Percentiles rank a stretch among this genome's conserved stretches.
These are phyloP conservation scores for Yamadazyma songkhlaensis DNA, from an alignment of 1,139 yeast genomes.

Conservation along the genomic window DNA sequence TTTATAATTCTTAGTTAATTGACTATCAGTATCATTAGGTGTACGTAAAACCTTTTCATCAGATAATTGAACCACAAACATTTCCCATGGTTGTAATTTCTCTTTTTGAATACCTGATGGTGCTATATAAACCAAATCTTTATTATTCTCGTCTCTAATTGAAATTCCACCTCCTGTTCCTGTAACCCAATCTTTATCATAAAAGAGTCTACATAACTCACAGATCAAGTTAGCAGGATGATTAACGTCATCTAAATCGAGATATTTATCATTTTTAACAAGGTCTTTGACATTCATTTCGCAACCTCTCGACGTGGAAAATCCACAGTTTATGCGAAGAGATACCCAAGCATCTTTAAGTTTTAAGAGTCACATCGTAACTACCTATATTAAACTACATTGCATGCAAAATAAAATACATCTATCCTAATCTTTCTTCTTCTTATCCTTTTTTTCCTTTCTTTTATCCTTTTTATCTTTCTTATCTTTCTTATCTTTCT, in stretches of 20 bases:
- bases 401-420: conserved; percentile 8
- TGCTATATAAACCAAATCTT: conserved; percentile 66
- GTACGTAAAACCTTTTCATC: conserved; percentile 54
- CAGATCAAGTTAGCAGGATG: conserved; percentile 89
- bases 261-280: conserved; percentile 11
- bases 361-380: background rate
- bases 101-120: conserved; percentile 97
- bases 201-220: conserved; percentile 74
- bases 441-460: conserved; percentile 4
- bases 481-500: conserved; percentile 6
- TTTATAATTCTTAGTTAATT: conserved; percentile 38
- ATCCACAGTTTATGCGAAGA: background rate
- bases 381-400: conserved; percentile 7
- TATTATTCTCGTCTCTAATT: conserved; percentile 52
- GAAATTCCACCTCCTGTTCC: conserved; percentile 98
- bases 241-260: conserved; percentile 40
- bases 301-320: conserved; percentile 1
- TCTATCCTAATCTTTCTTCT: conserved; percentile 7
- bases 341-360: no score
- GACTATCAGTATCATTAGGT: conserved; percentile 50
- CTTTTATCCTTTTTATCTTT: conserved; percentile 4
- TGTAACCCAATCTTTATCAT: conserved; percentile 85
- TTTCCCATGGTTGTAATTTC: conserved; percentile 73
- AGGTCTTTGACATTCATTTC: conserved; percentile 3
- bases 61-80: conserved; percentile 70